Percentiles rank a stretch among this genome's conserved stretches.
These are phyloP conservation scores for Scutellaria baicalensis DNA, from an alignment of 257 asterid genomes.

Conservation along the genomic window DNA sequence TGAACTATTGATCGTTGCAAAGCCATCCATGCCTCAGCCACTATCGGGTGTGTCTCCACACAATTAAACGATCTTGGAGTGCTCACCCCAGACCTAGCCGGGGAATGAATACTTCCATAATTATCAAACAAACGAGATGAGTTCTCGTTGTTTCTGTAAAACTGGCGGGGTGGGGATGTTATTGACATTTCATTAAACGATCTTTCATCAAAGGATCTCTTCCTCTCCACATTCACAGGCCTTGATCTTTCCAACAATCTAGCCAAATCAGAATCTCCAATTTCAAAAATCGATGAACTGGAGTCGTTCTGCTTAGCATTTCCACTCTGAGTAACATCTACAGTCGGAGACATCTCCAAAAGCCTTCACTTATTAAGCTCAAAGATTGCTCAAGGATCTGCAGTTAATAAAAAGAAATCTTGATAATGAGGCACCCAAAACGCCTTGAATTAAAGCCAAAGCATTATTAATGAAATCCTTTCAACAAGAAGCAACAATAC, in stretches of 20 bases:
- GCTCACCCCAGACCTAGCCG: conserved; percentile 65
- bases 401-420: background rate
- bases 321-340: conserved; percentile 48
- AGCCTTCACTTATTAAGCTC: background rate
- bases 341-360: conserved; percentile 44
- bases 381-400: conserved; percentile 15
- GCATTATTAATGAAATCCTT: background rate
- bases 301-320: conserved; percentile 35
- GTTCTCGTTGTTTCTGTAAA: conserved; percentile 42
- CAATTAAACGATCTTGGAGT: conserved; percentile 61
- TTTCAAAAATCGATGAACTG: conserved; percentile 60
- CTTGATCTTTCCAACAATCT: conserved; percentile 58
- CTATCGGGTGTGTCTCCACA: conserved; percentile 66
- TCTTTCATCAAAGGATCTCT: conserved; percentile 87
- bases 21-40: conserved; percentile 86
- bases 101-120: conserved; percentile 45
- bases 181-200: conserved; percentile 76
- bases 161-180: conserved; percentile 55
- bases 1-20: conserved; percentile 70
- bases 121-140: conserved; percentile 58
- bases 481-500: conserved; percentile 13
- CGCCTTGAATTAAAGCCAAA: background rate
- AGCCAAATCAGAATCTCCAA: conserved; percentile 55
- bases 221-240: conserved; percentile 58
- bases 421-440: background rate